phyloP scores from a whole-genome alignment of 2,329 filamentous ascomycete species.

The Cyanodermella asteris region DNA sequence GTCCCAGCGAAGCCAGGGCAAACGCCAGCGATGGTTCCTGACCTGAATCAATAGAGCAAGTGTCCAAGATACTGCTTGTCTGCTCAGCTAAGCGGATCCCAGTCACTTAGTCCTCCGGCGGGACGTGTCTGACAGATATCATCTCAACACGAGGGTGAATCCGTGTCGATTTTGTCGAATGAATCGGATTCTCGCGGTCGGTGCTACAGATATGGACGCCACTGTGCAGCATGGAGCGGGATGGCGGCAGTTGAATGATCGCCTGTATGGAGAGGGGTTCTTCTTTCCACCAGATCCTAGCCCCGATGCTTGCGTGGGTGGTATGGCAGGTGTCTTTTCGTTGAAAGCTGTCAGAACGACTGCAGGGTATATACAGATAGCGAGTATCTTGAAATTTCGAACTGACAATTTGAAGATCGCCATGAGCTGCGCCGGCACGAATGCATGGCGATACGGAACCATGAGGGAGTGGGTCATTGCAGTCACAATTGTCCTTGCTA shows the following conservation, averaged over 20 bases:
- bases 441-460: constrained; percentile 31
- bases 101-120: constrained; percentile 54
- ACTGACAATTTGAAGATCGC: no score
- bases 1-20: no score
- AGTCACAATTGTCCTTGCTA: constrained; percentile 29
- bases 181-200: constrained; percentile 47
- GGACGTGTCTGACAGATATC: constrained; percentile 56
- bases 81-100: no score
- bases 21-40: no score
- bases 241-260: constrained; percentile 53
- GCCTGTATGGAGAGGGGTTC: constrained; percentile 39
- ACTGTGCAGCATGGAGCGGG: constrained; percentile 49
- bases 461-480: constrained; percentile 34
- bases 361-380: no score
- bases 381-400: no score
- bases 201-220: constrained; percentile 47
- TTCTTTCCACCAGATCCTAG: constrained; percentile 69
- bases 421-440: constrained; percentile 19
- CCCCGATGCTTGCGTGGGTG: constrained; percentile 60
- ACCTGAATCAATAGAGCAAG: no score
- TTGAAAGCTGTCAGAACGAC: no score
- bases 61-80: no score
- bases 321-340: no score
- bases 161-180: constrained; percentile 55
- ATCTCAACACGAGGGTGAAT: constrained; percentile 54